Evolutionary conservation across 371 early-diverging fungal species (phyloP).

Genomic region (Rhizopus stolonifer): DNA sequence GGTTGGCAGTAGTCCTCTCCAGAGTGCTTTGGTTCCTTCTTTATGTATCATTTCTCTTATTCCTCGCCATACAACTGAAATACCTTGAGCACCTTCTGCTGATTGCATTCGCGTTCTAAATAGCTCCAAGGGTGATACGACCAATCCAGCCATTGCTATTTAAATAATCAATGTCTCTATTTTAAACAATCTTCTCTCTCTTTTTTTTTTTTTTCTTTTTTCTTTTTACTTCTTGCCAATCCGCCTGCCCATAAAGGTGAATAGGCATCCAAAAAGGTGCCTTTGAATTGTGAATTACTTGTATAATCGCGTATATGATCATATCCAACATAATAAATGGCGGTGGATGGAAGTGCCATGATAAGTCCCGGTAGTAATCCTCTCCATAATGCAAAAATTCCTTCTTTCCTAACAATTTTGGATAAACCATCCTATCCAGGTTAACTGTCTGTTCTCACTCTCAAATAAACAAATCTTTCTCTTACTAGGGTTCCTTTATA

Average conservation of each 20-base stretch:
- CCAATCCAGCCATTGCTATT: constrained; percentile 71
- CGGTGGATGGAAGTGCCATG: constrained; percentile 91
- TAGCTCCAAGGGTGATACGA: constrained; percentile 90
- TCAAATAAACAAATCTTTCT: background rate
- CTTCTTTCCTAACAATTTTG: constrained; percentile 83
- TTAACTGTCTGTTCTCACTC: background rate
- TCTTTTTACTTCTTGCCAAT: constrained; percentile 70
- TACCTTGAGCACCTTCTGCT: constrained; percentile 49
- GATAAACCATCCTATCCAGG: constrained; percentile 69
- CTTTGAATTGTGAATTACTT: constrained; percentile 21
- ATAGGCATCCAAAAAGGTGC: constrained; percentile 33
- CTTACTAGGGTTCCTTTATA: constrained; percentile 39
- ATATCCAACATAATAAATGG: constrained; percentile 95
- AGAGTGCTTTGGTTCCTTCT: constrained; percentile 73
- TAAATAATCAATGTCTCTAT: background rate
- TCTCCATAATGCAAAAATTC: constrained; percentile 78
- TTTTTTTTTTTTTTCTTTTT: constrained; percentile 59
- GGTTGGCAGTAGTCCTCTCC: constrained; percentile 63
- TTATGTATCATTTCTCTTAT: constrained; percentile 60
- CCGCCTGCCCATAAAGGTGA: constrained; percentile 84
- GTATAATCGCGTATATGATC: constrained; percentile 74
- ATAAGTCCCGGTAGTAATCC: constrained; percentile 87
- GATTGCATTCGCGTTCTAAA: constrained; percentile 92
- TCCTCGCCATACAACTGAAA: constrained; percentile 61
- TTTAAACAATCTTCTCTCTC: constrained; percentile 5